Evolutionary conservation across 2,329 filamentous ascomycete genomes (phyloP).

Genomic region (Fusarium sp.): DNA sequence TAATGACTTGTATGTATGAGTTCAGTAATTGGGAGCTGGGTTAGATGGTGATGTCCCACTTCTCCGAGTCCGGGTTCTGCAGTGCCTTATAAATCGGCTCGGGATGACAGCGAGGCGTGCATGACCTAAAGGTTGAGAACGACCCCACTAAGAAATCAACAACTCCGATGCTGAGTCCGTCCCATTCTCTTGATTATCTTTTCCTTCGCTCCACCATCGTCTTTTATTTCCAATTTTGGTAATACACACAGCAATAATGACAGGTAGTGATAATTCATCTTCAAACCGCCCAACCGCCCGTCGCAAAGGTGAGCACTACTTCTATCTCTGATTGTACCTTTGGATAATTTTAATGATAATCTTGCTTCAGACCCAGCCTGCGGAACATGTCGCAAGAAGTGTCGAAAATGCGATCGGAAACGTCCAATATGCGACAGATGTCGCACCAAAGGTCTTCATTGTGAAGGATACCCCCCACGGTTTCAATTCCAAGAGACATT

Average conservation of each 20-base stretch:
- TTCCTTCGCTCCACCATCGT: not conserved
- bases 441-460: conserved; percentile 41
- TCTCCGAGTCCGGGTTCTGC: not conserved
- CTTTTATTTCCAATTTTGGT: not conserved
- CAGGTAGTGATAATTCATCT: not conserved
- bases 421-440: conserved; percentile 44
- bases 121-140: not conserved
- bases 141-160: not conserved
- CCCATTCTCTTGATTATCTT: not conserved
- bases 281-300: conserved; percentile 28
- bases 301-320: conserved; percentile 22
- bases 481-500: conserved; percentile 43
- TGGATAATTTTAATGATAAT: not conserved
- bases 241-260: conserved; percentile 21
- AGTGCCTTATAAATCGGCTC: not conserved
- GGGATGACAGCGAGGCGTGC: not conserved
- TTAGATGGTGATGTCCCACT: not conserved
- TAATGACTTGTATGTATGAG: not conserved
- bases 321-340: accelerated
- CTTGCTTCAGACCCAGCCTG: conserved; percentile 41
- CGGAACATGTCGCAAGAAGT: conserved; percentile 46
- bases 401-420: conserved; percentile 45
- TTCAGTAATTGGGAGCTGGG: no score
- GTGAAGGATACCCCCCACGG: conserved; percentile 44
- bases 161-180: not conserved